Evolutionary conservation across 2,329 filamentous ascomycete species (phyloP).

Genomic region (Epicoccum sorghinum): DNA sequence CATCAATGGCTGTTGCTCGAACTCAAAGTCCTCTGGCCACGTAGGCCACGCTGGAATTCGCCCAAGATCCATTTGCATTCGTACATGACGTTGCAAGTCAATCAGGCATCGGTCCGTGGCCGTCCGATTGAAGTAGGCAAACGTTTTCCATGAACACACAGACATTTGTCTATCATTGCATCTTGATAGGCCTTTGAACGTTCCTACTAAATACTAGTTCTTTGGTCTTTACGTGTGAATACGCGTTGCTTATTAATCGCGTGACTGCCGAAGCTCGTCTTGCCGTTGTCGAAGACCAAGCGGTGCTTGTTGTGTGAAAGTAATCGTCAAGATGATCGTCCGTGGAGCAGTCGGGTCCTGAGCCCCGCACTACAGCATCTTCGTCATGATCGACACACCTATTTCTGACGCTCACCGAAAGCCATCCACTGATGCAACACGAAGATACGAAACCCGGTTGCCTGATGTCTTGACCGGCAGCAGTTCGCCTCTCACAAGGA

Average conservation of each 20-base stretch:
- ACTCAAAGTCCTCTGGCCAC: too few species aligned
- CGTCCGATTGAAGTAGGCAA: too few species aligned
- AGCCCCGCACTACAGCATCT: conserved; percentile 18
- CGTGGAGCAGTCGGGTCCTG: conserved; percentile 10
- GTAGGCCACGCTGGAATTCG: too few species aligned
- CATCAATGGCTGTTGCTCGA: too few species aligned
- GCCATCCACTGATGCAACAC: conserved; percentile 9
- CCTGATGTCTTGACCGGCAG: neutral
- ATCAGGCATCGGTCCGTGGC: too few species aligned
- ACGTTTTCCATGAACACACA: too few species aligned
- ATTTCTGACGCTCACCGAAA: conserved; percentile 12
- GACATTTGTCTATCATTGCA: too few species aligned
- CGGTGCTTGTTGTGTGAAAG: neutral
- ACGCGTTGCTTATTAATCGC: neutral
- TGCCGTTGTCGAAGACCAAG: neutral
- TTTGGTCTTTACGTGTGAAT: neutral
- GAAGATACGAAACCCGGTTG: conserved; percentile 1
- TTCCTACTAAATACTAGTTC: too few species aligned
- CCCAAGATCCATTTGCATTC: too few species aligned
- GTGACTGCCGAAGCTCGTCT: neutral
- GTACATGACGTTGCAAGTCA: too few species aligned
- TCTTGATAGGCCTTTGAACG: too few species aligned
- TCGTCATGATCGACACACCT: conserved; percentile 28
- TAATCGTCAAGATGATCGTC: conserved; percentile 10
- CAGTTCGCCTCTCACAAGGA: neutral